Conservation (phyloP, 1,139 yeast species). For the Kodamaea anthophila region DNA sequence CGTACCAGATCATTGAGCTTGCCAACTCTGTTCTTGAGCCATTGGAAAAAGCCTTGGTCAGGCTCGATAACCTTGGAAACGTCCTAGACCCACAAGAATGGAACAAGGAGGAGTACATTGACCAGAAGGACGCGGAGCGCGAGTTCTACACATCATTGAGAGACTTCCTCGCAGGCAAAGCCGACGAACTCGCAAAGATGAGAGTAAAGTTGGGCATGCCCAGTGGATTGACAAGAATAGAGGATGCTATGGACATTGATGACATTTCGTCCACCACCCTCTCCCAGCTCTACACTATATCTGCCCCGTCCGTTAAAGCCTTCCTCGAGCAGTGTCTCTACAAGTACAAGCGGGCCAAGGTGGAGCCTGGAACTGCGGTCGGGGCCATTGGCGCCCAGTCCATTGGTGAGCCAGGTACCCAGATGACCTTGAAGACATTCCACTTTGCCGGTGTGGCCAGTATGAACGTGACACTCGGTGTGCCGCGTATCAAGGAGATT, state of each 20-base stretch:
- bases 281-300: constrained; percentile 68
- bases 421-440: constrained; percentile 97
- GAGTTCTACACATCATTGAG: constrained; percentile 72
- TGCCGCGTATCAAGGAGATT: constrained; percentile 97
- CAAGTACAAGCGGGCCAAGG: constrained; percentile 85
- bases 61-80: constrained; percentile 74
- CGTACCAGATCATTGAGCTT: constrained; percentile 58
- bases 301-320: constrained; percentile 51
- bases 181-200: constrained; percentile 47
- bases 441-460: constrained; percentile 99
- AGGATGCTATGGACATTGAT: constrained; percentile 33
- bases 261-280: constrained; percentile 46
- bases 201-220: constrained; percentile 46
- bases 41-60: constrained; percentile 49
- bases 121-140: constrained; percentile 81
- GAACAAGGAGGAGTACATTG: constrained; percentile 55
- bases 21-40: constrained; percentile 56
- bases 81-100: constrained; percentile 33
- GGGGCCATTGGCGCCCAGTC: constrained; percentile 99
- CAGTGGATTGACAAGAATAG: constrained; percentile 27
- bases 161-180: constrained; percentile 53
- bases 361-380: constrained; percentile 98
- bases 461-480: constrained; percentile 98
- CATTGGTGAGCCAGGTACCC: constrained; percentile 99
- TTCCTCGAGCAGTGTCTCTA: constrained; percentile 73